phyloP scores from a whole-genome alignment of 2,329 filamentous ascomycete species.

The Trichoderma afroharzianum region DNA sequence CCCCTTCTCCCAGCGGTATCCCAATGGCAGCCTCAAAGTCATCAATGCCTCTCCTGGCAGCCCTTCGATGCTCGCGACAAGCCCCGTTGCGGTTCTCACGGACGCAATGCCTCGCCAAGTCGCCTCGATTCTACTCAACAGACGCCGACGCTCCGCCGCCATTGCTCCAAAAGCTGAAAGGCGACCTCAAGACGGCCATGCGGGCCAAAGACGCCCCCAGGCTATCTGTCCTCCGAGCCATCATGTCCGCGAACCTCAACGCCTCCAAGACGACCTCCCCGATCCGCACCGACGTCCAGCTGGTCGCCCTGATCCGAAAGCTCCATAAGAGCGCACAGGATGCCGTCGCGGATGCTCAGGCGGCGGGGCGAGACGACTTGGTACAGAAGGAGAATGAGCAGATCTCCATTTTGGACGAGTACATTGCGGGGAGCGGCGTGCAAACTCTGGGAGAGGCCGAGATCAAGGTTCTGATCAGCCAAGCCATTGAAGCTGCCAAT shows the following conservation, averaged over 20 bases:
- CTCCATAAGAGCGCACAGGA: slow-evolving; percentile 55
- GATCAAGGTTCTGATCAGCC: slow-evolving; percentile 50
- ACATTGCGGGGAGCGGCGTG: slow-evolving; percentile 57
- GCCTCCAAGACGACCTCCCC: slow-evolving; percentile 69
- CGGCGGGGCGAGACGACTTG: slow-evolving; percentile 63
- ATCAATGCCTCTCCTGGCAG: slow-evolving; percentile 23
- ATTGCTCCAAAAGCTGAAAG: slow-evolving; percentile 51
- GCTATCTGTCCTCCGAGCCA: slow-evolving; percentile 63
- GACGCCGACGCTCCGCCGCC: slow-evolving; percentile 40
- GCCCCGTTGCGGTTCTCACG: not conserved
- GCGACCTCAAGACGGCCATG: slow-evolving; percentile 64
- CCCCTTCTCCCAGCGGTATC: not conserved
- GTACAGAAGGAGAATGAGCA: slow-evolving; percentile 67
- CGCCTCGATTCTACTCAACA: slow-evolving; percentile 32
- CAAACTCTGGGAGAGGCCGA: slow-evolving; percentile 57
- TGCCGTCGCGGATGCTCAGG: slow-evolving; percentile 60
- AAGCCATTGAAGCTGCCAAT: slow-evolving; percentile 49
- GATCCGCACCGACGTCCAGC: slow-evolving; percentile 65
- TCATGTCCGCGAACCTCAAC: slow-evolving; percentile 70
- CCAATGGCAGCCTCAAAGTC: slow-evolving; percentile 17
- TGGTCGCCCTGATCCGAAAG: slow-evolving; percentile 65
- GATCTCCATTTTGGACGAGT: slow-evolving; percentile 61
- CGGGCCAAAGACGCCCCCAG: slow-evolving; percentile 60
- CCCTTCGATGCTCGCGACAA: slow-evolving; percentile 23
- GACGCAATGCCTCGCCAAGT: slow-evolving; percentile 5